A percentile compares a stretch with the other conserved stretches of the same genome.
phyloP scores from a whole-genome alignment of 129 eudicot species.

The Oenanthe sinensis region DNA sequence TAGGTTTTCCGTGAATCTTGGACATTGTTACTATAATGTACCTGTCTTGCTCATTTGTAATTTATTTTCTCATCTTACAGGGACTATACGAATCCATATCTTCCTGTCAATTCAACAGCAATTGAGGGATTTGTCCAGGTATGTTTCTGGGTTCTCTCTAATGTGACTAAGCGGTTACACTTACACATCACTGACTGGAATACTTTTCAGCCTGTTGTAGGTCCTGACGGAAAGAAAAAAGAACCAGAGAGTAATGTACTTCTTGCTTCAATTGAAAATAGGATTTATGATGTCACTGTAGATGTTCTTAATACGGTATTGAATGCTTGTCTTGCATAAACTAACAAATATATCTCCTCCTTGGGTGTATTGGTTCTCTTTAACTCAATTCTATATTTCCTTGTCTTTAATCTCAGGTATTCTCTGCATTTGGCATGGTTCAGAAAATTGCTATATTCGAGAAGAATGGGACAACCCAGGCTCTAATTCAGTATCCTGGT shows the following conservation, averaged over 20 bases:
- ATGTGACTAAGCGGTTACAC: background rate
- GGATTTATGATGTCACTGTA: slow-evolving; percentile 58
- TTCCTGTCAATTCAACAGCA: slow-evolving; percentile 65
- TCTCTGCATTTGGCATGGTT: slow-evolving; percentile 59
- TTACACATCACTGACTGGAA: slow-evolving; percentile 19
- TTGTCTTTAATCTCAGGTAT: slow-evolving; percentile 30
- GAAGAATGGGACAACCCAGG: slow-evolving; percentile 67
- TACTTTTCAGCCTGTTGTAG: slow-evolving; percentile 44
- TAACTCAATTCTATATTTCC: background rate
- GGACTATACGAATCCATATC: slow-evolving; percentile 74
- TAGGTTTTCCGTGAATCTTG: background rate
- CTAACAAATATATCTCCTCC: background rate
- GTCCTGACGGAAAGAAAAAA: slow-evolving; percentile 53
- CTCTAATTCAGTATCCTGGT: slow-evolving; percentile 68
- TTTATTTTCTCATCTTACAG: slow-evolving; percentile 27
- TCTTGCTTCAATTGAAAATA: slow-evolving; percentile 62
- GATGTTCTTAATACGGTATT: slow-evolving; percentile 55
- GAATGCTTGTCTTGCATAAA: background rate
- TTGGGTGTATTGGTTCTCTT: background rate
- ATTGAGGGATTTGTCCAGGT: slow-evolving; percentile 58
- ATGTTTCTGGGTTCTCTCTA: slow-evolving; percentile 8
- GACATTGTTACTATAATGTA: background rate
- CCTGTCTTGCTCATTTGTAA: background rate
- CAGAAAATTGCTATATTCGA: slow-evolving; percentile 73
- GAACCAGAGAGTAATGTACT: slow-evolving; percentile 72